Evolutionary conservation across 225 moss, liverwort and hornwort genomes (phyloP).

Genomic region (Polytrichum formosum): DNA sequence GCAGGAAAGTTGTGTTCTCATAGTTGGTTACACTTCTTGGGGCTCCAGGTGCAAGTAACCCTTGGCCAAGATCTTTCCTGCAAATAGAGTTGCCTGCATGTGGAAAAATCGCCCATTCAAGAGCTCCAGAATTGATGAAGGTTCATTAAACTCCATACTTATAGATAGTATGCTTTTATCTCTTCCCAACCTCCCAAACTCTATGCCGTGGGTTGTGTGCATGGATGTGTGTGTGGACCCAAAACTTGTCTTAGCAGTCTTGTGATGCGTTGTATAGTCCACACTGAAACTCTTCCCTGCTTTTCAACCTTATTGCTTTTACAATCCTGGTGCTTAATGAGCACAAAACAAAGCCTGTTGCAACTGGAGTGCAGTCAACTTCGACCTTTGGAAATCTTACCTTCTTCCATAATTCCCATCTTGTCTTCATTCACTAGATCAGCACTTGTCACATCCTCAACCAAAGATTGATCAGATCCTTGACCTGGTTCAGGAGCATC

Average conservation of each 20-base stretch:
- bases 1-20: conserved; percentile 14
- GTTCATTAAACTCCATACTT: conserved; percentile 34
- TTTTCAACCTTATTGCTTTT: conserved; percentile 25
- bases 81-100: conserved; percentile 45
- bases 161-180: conserved; percentile 26
- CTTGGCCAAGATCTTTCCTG: conserved; percentile 35
- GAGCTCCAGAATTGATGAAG: conserved; percentile 31
- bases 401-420: conserved; percentile 51
- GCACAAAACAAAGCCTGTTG: conserved; percentile 26
- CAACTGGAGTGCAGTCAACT: conserved; percentile 33
- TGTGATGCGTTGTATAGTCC: conserved; percentile 9
- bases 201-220: conserved; percentile 14
- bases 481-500: conserved; percentile 22
- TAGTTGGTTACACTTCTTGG: conserved; percentile 27
- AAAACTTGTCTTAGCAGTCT: conserved; percentile 17
- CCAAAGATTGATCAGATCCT: conserved; percentile 24
- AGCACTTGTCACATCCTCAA: conserved; percentile 45
- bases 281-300: conserved; percentile 28
- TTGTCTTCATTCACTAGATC: conserved; percentile 31
- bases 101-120: conserved; percentile 58
- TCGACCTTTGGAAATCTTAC: conserved; percentile 43
- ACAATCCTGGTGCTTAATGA: conserved; percentile 14
- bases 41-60: conserved; percentile 36
- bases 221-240: conserved; percentile 20
- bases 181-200: conserved; percentile 14